Base-by-base conservation (phyloP, 2,329 filamentous ascomycete genomes). In the Aspergillus uvarum region DNA sequence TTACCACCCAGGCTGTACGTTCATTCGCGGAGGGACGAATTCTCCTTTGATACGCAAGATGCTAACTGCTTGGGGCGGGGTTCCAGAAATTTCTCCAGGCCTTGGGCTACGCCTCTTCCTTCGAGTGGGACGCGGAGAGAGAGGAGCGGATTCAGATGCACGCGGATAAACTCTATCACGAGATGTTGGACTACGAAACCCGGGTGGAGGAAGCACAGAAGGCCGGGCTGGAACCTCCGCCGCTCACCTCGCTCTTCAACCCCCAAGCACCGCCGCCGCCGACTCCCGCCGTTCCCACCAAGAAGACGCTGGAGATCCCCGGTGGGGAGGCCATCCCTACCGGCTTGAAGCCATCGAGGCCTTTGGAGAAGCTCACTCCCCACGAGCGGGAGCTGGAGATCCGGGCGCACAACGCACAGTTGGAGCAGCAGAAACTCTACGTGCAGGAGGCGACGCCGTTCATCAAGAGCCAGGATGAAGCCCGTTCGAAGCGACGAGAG, bases 131-230 rank as follows among this genome's bases (percentile, higher is more conserved):
- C 8, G 79, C 83, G 0, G 83, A 87, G 31, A 83, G 90, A 54
- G 90, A 96, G 68, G 93, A 97, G 74, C 86, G 89, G 67, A 92
- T 99, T 63, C 95, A 98, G 77, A 91, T 98, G 88, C 93, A 97
- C 75, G 94, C 94, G 60, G 95, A 99, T 79, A 86, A 86, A 64
- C 82, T 99, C 47, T 99, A 92, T 76, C 90, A 94, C 70, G 87
- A 89, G 67, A 92, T 98, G 88, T 77, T 96, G 42, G 84, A 86
- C 62, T 92, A 96, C 73, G 94, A 99, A 76, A 82, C 81, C 21
- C 85, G 83, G 63, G 86, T 90, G n/a, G 86, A 89, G 64, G 83
- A 87, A 76, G 75, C 85, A 70, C 64, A 75, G 70, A 69, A 79
- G 68, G 69, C 77, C 44, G 76, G 77, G 24, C 55, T 65, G 44